Percentiles rank a stretch among this genome's conserved stretches.
Conservation (phyloP, 78 protist genomes). For the Dictyostelium capitatum region DNA sequence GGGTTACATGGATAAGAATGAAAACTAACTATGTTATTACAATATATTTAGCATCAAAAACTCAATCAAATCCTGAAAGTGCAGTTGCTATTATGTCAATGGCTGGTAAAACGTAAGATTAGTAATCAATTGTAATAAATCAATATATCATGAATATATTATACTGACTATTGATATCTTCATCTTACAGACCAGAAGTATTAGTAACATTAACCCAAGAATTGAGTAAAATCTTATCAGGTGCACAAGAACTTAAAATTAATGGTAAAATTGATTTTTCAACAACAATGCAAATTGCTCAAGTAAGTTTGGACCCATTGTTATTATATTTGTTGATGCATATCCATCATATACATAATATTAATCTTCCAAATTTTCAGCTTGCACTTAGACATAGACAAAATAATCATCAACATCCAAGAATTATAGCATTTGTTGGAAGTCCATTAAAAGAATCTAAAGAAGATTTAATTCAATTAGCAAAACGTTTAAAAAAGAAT, state of each 20-base stretch:
- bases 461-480: conserved; percentile 85
- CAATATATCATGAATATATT: not conserved
- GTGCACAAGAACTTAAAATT: conserved; percentile 35
- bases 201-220: conserved; percentile 89
- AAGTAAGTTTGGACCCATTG: conserved; percentile 51
- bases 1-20: not conserved
- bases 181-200: conserved; percentile 83
- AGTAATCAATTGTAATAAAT: no score
- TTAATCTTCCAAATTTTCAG: not conserved
- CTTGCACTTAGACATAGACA: conserved; percentile 94
- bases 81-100: conserved; percentile 85
- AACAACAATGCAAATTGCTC: conserved; percentile 80
- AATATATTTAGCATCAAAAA: conserved; percentile 61
- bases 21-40: not conserved
- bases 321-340: not conserved
- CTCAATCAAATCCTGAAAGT: conserved; percentile 89
- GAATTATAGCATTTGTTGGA: conserved; percentile 95
- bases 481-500: conserved; percentile 94
- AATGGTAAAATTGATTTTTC: conserved; percentile 55
- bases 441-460: conserved; percentile 86
- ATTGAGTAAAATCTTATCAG: conserved; percentile 59
- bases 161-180: no score
- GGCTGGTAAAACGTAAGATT: conserved; percentile 81
- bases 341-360: not conserved
- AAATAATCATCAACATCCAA: conserved; percentile 93